phyloP scores from a whole-genome alignment of 2,329 filamentous ascomycete genomes.

The Cytospora mali region DNA sequence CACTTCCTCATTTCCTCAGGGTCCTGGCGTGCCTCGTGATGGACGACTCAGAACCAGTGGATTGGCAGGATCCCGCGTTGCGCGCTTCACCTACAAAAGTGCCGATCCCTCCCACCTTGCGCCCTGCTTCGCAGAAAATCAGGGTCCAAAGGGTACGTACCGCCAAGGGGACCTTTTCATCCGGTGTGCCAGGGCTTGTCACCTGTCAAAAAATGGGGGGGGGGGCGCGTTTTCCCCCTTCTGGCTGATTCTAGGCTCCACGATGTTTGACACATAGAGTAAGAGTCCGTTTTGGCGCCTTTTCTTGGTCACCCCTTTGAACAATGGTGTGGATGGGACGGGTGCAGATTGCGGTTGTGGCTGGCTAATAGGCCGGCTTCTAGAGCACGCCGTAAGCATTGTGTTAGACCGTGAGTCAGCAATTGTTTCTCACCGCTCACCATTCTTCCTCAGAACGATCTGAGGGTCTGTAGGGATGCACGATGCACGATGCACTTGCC shows the following conservation, averaged over 20 bases:
- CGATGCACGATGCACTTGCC: not conserved
- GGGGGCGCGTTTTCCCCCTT: not conserved
- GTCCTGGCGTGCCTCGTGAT: constrained; percentile 15
- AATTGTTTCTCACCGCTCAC: not conserved
- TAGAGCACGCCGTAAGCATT: not conserved
- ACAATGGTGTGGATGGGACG: not conserved
- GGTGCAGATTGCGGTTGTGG: not conserved
- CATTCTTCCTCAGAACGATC: not conserved
- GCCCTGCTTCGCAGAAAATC: not conserved
- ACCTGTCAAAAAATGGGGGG: not conserved
- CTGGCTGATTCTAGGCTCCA: not conserved
- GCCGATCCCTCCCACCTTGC: constrained; percentile 10
- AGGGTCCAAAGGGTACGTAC: not conserved
- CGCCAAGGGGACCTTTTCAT: not conserved
- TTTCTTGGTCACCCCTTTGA: too few relatives aligned
- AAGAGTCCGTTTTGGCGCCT: not conserved
- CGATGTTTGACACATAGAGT: not conserved
- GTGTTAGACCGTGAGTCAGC: not conserved
- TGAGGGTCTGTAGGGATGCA: not conserved
- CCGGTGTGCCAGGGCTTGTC: not conserved
- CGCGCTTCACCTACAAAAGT: constrained; percentile 15
- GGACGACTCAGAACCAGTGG: constrained; percentile 12
- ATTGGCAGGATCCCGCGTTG: constrained; percentile 2
- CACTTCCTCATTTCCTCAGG: constrained; percentile 5
- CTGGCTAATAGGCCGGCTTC: not conserved